Percentiles rank a stretch among this genome's conserved stretches.
Evolutionary conservation across 768 basidiomycete species (phyloP).

Genomic region (Cystobasidiopsis lactophilus): DNA sequence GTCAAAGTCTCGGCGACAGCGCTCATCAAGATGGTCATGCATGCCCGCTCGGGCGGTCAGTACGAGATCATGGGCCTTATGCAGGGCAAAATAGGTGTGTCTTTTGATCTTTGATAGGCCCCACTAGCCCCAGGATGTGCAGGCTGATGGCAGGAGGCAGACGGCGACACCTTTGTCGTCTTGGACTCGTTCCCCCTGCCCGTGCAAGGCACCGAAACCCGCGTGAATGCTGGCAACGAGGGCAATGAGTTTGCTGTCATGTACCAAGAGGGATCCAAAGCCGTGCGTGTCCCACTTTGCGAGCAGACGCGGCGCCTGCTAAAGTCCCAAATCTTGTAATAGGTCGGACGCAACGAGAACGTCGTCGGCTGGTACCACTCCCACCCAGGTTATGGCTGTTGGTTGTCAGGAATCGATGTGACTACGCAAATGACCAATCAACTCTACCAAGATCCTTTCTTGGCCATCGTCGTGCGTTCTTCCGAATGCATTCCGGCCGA

Average conservation of each 20-base stretch:
- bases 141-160: too few relatives aligned
- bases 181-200: slow-evolving; percentile 95
- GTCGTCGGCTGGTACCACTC: slow-evolving; percentile 96
- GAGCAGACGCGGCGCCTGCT: too few relatives aligned
- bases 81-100: slow-evolving; percentile 78
- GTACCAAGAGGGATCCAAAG: slow-evolving; percentile 58
- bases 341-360: slow-evolving; percentile 33
- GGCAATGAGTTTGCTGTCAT: slow-evolving; percentile 98
- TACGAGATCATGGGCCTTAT: slow-evolving; percentile 99
- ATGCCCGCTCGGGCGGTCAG: slow-evolving; percentile 85
- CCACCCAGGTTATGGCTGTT: slow-evolving; percentile 97
- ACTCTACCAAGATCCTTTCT: slow-evolving; percentile 82
- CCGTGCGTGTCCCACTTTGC: slow-evolving; percentile 29
- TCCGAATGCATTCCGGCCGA: background rate
- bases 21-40: slow-evolving; percentile 37
- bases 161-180: slow-evolving; percentile 33
- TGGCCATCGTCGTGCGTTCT: slow-evolving; percentile 69
- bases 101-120: slow-evolving; percentile 30
- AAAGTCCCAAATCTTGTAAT: background rate
- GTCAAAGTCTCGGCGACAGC: slow-evolving; percentile 33
- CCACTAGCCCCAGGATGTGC: slow-evolving; percentile 3
- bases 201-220: slow-evolving; percentile 92
- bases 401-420: slow-evolving; percentile 97
- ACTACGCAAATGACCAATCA: slow-evolving; percentile 92
- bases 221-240: slow-evolving; percentile 85